These are phyloP conservation scores for Croton setiger DNA, from an alignment of 441 rosid genomes.

Conservation along the genomic window DNA sequence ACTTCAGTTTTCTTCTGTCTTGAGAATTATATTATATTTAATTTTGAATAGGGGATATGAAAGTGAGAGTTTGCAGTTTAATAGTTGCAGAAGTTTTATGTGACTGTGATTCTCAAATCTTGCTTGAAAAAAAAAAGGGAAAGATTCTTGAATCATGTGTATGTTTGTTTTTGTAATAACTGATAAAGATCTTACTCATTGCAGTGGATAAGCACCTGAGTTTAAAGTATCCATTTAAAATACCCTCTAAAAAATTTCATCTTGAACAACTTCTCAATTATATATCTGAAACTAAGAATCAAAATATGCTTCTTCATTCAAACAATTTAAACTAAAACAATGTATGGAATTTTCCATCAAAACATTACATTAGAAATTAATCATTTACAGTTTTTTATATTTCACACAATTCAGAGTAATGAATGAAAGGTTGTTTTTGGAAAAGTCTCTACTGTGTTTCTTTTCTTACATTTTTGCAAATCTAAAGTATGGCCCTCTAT, in stretches of 20 bases:
- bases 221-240: background rate
- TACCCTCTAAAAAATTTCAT: background rate
- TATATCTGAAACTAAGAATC: background rate
- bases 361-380: background rate
- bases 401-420: background rate
- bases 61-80: background rate
- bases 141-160: background rate
- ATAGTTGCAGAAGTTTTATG: background rate
- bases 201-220: background rate
- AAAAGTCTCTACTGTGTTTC: background rate
- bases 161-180: no score
- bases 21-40: background rate
- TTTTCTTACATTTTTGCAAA: background rate
- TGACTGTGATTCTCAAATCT: background rate
- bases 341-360: background rate
- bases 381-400: background rate
- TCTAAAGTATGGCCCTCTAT: background rate
- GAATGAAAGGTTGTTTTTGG: background rate
- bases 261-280: background rate
- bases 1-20: slow-evolving; percentile 8
- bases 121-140: no score
- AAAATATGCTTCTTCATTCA: no score
- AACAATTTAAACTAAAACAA: background rate
- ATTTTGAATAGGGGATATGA: background rate
- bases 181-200: no score